Conservation (phyloP, 306 rosid species). For the Astragalus membranaceus region DNA sequence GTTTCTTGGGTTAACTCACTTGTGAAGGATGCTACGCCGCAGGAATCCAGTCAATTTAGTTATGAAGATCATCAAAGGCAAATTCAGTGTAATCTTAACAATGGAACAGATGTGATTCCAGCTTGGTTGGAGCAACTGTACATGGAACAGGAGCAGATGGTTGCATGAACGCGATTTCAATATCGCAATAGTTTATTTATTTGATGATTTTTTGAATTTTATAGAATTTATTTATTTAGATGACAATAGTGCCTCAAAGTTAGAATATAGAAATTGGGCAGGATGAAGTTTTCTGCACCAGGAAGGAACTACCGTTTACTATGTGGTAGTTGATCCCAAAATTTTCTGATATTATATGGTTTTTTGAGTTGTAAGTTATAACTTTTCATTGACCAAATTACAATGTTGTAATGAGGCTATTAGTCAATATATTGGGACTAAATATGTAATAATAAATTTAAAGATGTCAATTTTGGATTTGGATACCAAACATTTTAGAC, state of each 20-base stretch:
- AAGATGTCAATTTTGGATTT: slow-evolving; percentile 7
- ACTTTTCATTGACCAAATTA: slow-evolving; percentile 12
- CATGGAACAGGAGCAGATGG: slow-evolving; percentile 78
- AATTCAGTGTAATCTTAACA: slow-evolving; percentile 37
- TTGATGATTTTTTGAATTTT: slow-evolving; percentile 34
- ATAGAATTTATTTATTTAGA: slow-evolving; percentile 36
- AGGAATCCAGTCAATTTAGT: slow-evolving; percentile 20
- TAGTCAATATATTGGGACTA: slow-evolving; percentile 5
- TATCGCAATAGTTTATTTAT: slow-evolving; percentile 21
- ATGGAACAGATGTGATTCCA: slow-evolving; percentile 43
- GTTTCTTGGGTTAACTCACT: slow-evolving; percentile 73
- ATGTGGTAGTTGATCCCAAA: slow-evolving; percentile 19
- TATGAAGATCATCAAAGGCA: slow-evolving; percentile 45
- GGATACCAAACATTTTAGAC: not conserved
- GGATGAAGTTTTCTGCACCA: slow-evolving; percentile 39
- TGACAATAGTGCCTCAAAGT: slow-evolving; percentile 12
- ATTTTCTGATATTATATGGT: slow-evolving; percentile 18
- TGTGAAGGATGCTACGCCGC: slow-evolving; percentile 47
- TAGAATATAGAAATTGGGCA: slow-evolving; percentile 27
- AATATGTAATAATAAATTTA: slow-evolving; percentile 10
- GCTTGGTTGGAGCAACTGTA: slow-evolving; percentile 82
- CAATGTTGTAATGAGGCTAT: not conserved
- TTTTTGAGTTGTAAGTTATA: slow-evolving; percentile 14
- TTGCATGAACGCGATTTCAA: slow-evolving; percentile 32
- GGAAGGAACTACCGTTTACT: slow-evolving; percentile 3